A percentile compares a stretch with the other conserved stretches of the same genome.
Evolutionary conservation across 768 basidiomycete genomes (phyloP).

Genomic region (Flagelloscypha sp.): DNA sequence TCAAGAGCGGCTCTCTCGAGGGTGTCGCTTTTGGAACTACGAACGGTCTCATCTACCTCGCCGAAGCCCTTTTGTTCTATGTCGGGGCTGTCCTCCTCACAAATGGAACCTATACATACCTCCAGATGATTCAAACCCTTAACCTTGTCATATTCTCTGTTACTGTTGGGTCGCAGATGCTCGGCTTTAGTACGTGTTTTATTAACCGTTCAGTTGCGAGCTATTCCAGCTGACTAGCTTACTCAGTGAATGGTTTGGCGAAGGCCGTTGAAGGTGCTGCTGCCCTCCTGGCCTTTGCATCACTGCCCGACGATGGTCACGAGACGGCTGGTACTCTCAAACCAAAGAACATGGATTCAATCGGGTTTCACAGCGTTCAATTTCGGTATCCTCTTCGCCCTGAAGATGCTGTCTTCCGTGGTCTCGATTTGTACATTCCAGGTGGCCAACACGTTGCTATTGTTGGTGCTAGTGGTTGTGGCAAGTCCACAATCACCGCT

Average conservation of each 20-base stretch:
- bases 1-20: slow-evolving; percentile 51
- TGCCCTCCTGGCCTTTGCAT: too few species aligned
- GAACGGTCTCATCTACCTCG: slow-evolving; percentile 53
- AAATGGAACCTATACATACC: slow-evolving; percentile 51
- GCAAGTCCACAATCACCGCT: slow-evolving; percentile 65
- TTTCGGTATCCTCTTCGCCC: slow-evolving; percentile 50
- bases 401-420: slow-evolving; percentile 39
- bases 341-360: too few species aligned
- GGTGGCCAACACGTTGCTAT: slow-evolving; percentile 54
- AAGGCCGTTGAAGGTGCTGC: too few species aligned
- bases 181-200: slow-evolving; percentile 50
- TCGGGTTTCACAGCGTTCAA: slow-evolving; percentile 33
- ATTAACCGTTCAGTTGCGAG: too few species aligned
- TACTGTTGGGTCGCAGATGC: slow-evolving; percentile 55
- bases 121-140: slow-evolving; percentile 59
- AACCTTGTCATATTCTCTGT: slow-evolving; percentile 66
- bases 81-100: slow-evolving; percentile 54
- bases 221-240: too few species aligned
- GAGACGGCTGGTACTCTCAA: too few species aligned
- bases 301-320: too few species aligned
- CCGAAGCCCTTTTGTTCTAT: slow-evolving; percentile 62
- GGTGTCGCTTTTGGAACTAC: slow-evolving; percentile 52
- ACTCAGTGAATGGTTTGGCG: too few species aligned
- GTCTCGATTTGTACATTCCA: slow-evolving; percentile 29
- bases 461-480: slow-evolving; percentile 71